Evolutionary conservation across 208 protist species (phyloP), one percentile per base, ranked within the genome.

Genomic region (Zelonia costaricensis): DNA sequence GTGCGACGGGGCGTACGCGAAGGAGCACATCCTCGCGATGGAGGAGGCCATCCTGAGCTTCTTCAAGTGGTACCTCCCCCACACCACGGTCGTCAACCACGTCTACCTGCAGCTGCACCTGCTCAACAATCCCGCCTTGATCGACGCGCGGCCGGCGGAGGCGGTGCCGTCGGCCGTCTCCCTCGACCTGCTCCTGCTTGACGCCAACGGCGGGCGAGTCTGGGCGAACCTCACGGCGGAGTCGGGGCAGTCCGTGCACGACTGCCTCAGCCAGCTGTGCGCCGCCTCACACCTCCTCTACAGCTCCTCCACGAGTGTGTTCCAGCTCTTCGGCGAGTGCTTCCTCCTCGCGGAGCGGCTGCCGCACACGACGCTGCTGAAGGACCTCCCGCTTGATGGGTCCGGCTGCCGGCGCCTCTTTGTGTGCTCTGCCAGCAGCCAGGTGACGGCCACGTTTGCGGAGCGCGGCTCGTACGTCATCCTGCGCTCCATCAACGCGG

Each of bases 1-100:
- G 16, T 92, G 88, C 70, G 88, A 91, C 46, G 61, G 69, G 30
- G 76, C 82, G 20, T 94, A 94, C 78, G 54, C 64, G 22, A 55
- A 62, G 22, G 55, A 76, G 31, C 62, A 88, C 38, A 67, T 94
- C 35, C 60, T 94, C 1, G 76, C 74, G 3, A 89, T 91, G 84
- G 84, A 94, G 74, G 84, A 94, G 74, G 38, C n/a, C 45, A 78
- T 94, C 10, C 70, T 94, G 7, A 52, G 64, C 49, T 80, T 76
- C 52, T 94, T 86, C 62, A 91, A 88, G 69, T 94, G 84, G 83
- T 67, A 81, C 33, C 74, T 94, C 10, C 88, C 88, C 3, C 88
- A 94, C 66, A 88, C 82, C 13, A 94, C 88, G 25, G 82, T 90
- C 13, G 70, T 86, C 13, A 94, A 91, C 53, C 80, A 92, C 57